Percentiles rank a stretch among this genome's conserved stretches.
Conservation (phyloP, 495 filamentous ascomycete genomes). For the Penicillium lividum region DNA sequence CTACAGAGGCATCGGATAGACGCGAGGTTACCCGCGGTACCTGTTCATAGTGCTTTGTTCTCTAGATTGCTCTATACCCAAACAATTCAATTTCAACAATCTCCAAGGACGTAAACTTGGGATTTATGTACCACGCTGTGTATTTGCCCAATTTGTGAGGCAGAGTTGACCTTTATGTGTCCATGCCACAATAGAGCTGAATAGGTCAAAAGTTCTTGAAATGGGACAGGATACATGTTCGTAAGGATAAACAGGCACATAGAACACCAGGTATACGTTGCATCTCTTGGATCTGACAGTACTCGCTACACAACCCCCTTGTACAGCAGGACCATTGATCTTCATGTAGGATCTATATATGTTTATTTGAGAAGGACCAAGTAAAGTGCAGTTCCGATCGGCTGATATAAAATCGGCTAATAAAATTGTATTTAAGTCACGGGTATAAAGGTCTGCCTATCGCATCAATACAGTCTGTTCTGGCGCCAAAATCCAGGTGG, state of each 20-base stretch:
- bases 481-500: constrained; percentile 34
- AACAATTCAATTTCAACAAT: constrained; percentile 16
- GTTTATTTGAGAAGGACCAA: background rate
- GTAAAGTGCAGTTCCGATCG: background rate
- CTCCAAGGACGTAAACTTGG: background rate
- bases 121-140: no score
- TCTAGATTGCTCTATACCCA: constrained; percentile 28
- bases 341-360: background rate
- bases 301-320: background rate
- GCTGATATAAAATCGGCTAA: background rate
- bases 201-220: no score
- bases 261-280: no score
- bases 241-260: no score
- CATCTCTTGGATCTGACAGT: no score
- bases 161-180: no score
- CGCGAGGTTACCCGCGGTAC: background rate
- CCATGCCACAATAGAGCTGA: no score
- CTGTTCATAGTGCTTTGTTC: constrained; percentile 3
- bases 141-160: no score
- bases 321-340: background rate
- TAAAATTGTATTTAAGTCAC: background rate
- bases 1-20: constrained; percentile 12
- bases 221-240: no score
- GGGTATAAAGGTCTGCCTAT: background rate
- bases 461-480: constrained; percentile 32